phyloP scores from a whole-genome alignment of 2,329 filamentous ascomycete genomes.

The Monascus ruber region DNA sequence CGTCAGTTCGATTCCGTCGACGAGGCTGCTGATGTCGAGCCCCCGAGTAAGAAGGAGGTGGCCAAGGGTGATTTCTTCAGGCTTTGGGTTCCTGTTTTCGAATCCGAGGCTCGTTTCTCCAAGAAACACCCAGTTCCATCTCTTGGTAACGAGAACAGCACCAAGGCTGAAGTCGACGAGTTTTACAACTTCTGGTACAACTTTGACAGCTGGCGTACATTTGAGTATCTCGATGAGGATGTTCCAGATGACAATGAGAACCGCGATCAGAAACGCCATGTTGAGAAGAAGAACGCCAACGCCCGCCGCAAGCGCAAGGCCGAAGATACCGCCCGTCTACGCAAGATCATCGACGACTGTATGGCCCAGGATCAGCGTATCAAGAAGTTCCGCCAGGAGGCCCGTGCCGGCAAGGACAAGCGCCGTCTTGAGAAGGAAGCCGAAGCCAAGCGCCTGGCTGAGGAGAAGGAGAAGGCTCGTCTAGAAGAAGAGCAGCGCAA shows the following conservation, averaged over 20 bases:
- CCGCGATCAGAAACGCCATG: conserved; percentile 96
- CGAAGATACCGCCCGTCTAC: conserved; percentile 84
- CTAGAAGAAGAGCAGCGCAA: conserved; percentile 68
- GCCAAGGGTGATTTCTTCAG: conserved; percentile 89
- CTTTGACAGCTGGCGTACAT: conserved; percentile 95
- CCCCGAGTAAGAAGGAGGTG: conserved; percentile 81
- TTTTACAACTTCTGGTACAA: conserved; percentile 99
- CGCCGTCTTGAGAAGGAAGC: conserved; percentile 84
- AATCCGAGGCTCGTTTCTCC: conserved; percentile 85
- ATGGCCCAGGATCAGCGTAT: conserved; percentile 84
- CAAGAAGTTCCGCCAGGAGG: conserved; percentile 90
- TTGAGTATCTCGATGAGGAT: conserved; percentile 98
- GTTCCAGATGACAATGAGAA: conserved; percentile 98
- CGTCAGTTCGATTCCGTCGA: conserved; percentile 96
- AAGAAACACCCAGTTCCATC: conserved; percentile 77
- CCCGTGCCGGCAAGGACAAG: conserved; percentile 92
- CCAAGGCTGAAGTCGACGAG: conserved; percentile 77
- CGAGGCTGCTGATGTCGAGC: conserved; percentile 82
- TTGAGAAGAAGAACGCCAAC: conserved; percentile 97
- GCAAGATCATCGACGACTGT: conserved; percentile 79
- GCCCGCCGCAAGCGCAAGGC: conserved; percentile 99
- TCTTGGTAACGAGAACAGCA: conserved; percentile 73
- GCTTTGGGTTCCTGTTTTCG: conserved; percentile 82
- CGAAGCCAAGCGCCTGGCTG: conserved; percentile 72
- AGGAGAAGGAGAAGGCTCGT: conserved; percentile 75